Base-by-base conservation (phyloP, 257 asterid species). In the Mitragyna speciosa region DNA sequence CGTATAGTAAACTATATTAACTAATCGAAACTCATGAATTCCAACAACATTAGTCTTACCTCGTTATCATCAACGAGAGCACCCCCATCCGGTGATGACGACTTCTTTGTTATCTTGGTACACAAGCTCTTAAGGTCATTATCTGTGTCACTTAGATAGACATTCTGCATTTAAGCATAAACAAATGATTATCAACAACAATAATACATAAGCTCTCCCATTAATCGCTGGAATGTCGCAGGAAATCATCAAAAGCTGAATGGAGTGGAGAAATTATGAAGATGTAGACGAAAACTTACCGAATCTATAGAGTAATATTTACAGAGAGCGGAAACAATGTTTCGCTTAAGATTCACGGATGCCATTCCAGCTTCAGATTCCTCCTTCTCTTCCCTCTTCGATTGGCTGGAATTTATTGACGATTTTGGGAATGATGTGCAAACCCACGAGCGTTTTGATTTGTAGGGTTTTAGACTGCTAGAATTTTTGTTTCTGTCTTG, bases 311-410 rank as follows among this genome's bases (percentile, higher is more conserved):
- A 82, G 76, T 87, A 88, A 74, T 82, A 82, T 68, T 87, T 89
- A 77, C 88, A 88, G 76, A 94, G 95, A 81, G 96, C 92, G 15
- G 84, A 69, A 63, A 88, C 85, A 70, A 88, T 39, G 15, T 54
- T 84, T 45, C 82, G 87, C 89, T 85, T 88, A 61, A 64, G 85
- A 76, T 78, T 76, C 41, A 78, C 71, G 63, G 89, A 84, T 66
- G 90, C 89, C 98, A 94, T 94, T 72, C 2, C 47, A 72, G 73
- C 70, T 79, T 22, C 59, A 5, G 26, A 47, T 79, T 52, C 78
- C 56, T 47, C 78, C 56, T 47, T 47, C 73, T 45, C 24, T 58
- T 31, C 47, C 47, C 51, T 26, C 14, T 61, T 76, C 78, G 61
- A 64, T 41, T 76, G 49, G 20, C 45, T 47, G 41, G 12, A 9